Base-by-base conservation (phyloP, 768 basidiomycete genomes). In the Suillus plorans region DNA sequence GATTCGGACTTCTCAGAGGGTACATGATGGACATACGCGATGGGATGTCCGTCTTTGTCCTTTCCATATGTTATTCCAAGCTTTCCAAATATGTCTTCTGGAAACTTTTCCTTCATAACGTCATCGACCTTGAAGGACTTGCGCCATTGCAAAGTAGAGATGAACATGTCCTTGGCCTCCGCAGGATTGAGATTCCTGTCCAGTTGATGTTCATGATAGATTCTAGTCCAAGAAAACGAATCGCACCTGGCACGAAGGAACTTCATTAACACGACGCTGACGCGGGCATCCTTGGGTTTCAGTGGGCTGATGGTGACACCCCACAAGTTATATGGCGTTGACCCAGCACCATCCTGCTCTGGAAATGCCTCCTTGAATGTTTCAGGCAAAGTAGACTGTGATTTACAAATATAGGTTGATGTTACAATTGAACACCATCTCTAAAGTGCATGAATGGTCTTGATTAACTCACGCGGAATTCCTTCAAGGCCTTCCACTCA, bases 181-280 rank as follows among this genome's bases (percentile, higher is more conserved):
- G 68, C 59, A 28, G 83, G 72, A 68, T 80, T 82, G 68, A 90
- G 76, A 61, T 87, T 80, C 69, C 89, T 88, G 50, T 20, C 39
- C 41, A 42, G 58, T 13, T 10, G 42, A 58, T 62, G 20, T 56
- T 22, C 34, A 25, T 31, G 20, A n/a, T 36, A 8, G 12, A 34
- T 55, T 18, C 44, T 60, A 62, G 25, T 53, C 5, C 62, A 34
- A 31, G 47, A 28, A 41, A 12, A 39, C 52, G 31, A 39, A n/a
- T 53, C 74, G 42, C 69, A 87, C 90, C 89, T 85, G 5, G 92
- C 92, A 63, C 89, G 83, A 37, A 92, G 77, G 79, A 94, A 94
- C 72, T 94, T 93, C 84, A 93, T 86, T 44, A 94, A 80, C 10
- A 94, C 71, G 39, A 94, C 90, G 70, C 89, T 92, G 64, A 86